These are phyloP conservation scores for Solanum lignicaule DNA, from an alignment of 257 asterid species.

Conservation along the genomic window DNA sequence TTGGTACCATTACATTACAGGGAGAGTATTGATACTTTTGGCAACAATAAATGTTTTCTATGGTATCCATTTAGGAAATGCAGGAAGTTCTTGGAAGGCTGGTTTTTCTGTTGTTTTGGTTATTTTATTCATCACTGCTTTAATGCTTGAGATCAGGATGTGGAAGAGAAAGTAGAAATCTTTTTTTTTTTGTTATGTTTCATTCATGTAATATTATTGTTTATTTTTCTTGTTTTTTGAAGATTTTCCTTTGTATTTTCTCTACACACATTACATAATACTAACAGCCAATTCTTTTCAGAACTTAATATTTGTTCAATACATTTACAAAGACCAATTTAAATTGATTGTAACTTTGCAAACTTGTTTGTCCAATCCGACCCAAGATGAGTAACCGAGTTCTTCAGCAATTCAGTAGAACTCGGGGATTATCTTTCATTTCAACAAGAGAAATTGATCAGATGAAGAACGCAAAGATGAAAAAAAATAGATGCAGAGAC, in stretches of 20 bases:
- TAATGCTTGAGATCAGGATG: slow-evolving; percentile 51
- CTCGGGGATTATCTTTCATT: neutral
- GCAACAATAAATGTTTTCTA: slow-evolving; percentile 66
- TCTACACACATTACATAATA: neutral
- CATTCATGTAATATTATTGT: neutral
- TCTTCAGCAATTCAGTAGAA: neutral
- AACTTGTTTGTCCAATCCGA: neutral
- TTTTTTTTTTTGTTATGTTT: neutral
- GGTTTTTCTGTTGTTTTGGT: slow-evolving; percentile 55
- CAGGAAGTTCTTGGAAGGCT: slow-evolving; percentile 64
- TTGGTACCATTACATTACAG: slow-evolving; percentile 67
- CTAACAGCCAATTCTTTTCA: neutral
- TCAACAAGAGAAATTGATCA: neutral
- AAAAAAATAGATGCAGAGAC: neutral
- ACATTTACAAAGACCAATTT: neutral
- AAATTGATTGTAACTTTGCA: neutral
- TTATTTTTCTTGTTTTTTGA: neutral
- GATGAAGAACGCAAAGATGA: neutral
- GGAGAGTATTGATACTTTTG: slow-evolving; percentile 48
- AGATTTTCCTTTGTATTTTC: neutral
- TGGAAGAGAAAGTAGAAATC: slow-evolving; percentile 13
- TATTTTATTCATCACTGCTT: slow-evolving; percentile 24
- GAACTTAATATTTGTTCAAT: neutral
- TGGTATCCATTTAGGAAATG: slow-evolving; percentile 57
- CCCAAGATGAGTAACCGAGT: neutral